These are phyloP conservation scores for Skeletonema menzelii DNA, from an alignment of 108 stramenopile species.

Conservation along the genomic window DNA sequence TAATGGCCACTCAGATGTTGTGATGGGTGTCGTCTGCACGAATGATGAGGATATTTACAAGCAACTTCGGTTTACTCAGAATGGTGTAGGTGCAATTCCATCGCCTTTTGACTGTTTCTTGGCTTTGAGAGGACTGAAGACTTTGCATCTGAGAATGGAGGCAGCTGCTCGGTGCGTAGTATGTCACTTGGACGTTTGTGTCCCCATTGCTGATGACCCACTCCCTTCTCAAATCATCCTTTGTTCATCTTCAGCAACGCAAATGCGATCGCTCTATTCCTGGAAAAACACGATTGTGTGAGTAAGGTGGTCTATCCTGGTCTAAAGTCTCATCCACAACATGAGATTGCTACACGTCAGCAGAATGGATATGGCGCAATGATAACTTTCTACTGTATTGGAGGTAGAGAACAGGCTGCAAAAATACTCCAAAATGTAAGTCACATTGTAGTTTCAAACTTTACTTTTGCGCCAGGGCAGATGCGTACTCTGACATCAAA, in stretches of 20 bases:
- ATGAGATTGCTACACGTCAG: conserved; percentile 78
- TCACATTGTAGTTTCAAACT: not conserved
- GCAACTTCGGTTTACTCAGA: conserved; percentile 82
- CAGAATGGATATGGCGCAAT: conserved; percentile 85
- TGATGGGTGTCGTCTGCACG: conserved; percentile 76
- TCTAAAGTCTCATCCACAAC: conserved; percentile 78
- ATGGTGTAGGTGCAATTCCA: conserved; percentile 90
- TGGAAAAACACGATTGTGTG: conserved; percentile 67
- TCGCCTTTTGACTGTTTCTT: conserved; percentile 90
- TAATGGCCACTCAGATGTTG: conserved; percentile 84
- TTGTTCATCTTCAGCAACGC: conserved; percentile 63
- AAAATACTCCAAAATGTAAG: conserved; percentile 58
- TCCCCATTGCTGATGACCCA: not conserved
- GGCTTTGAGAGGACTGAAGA: conserved; percentile 88
- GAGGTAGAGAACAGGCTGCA: conserved; percentile 60
- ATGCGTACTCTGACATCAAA: not conserved
- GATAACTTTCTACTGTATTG: conserved; percentile 87
- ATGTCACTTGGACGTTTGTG: not conserved
- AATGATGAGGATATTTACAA: conserved; percentile 65
- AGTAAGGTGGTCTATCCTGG: conserved; percentile 82
- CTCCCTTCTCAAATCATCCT: not conserved
- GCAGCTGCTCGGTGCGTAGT: conserved; percentile 58
- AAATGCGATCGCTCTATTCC: conserved; percentile 63
- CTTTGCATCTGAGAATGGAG: conserved; percentile 89
- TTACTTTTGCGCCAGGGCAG: not conserved